phyloP scores from a whole-genome alignment of 2,329 filamentous ascomycete species.

The Aspergillus versicolor region DNA sequence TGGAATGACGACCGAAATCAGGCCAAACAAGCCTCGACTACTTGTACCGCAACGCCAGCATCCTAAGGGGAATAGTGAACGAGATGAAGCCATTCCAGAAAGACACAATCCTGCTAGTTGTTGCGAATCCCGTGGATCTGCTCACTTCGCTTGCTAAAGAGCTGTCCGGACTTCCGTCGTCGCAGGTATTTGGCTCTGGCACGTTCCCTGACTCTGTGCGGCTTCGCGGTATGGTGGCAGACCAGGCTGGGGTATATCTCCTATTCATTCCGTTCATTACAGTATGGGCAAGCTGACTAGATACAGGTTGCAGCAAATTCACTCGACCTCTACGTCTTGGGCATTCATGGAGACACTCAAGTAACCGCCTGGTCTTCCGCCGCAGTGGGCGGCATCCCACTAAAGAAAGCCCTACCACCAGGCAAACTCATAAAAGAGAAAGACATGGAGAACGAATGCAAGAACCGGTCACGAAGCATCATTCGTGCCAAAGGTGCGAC shows the following conservation, averaged over 20 bases:
- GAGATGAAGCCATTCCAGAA: conserved; percentile 51
- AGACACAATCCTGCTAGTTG: conserved; percentile 51
- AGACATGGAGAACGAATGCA: conserved; percentile 46
- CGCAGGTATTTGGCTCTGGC: conserved; percentile 54
- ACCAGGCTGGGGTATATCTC: conserved; percentile 11
- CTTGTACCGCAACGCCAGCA: conserved; percentile 41
- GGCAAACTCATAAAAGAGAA: conserved; percentile 17
- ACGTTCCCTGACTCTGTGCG: conserved; percentile 55
- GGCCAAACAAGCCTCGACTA: conserved; percentile 49
- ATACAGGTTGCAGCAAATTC: conserved; percentile 30
- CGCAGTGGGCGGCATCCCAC: conserved; percentile 43
- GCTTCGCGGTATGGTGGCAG: conserved; percentile 35
- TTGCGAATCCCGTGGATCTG: conserved; percentile 57
- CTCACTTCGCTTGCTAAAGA: conserved; percentile 52
- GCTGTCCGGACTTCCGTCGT: conserved; percentile 48
- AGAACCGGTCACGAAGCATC: conserved; percentile 49
- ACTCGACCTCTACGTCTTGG: conserved; percentile 47
- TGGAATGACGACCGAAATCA: background rate
- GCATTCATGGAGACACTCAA: conserved; percentile 51
- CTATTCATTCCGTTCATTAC: background rate
- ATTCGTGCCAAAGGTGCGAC: conserved; percentile 53
- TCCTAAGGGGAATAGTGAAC: conserved; percentile 49
- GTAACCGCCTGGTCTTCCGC: conserved; percentile 50
- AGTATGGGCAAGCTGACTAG: too few species aligned
- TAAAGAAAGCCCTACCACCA: conserved; percentile 34